Base-by-base conservation (phyloP, 768 basidiomycete species). In the Mycena galopus region DNA sequence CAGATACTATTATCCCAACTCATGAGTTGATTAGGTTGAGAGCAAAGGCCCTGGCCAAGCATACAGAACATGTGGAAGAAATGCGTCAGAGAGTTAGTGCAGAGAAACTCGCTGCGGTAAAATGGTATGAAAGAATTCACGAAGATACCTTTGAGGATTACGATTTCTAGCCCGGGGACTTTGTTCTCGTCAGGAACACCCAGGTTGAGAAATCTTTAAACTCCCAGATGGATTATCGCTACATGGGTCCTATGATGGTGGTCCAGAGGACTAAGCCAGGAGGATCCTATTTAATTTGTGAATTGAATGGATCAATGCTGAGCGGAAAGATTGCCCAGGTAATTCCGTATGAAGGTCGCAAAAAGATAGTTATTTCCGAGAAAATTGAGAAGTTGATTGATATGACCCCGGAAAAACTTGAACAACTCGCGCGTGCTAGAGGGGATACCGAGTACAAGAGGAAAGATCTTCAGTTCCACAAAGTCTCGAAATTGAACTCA, bases 181-280 rank as follows among this genome's bases (percentile, higher is more conserved):
- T 87, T 23, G 58, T 69, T 7, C 19, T 69, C 0, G 76, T 83
- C 72, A 80, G n/a, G n/a, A n/a, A n/a, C n/a, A n/a, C n/a, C n/a
- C n/a, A n/a, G n/a, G n/a, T n/a, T n/a, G n/a, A n/a, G 10, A 85
- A 87, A 64, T 71, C 80, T 0, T 69, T 82, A 1, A 77, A 78
- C 14, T 37, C 74, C 0, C 51, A 79, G 75, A 16, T 71, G 23
- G 73, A 66, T 1, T 2, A 25, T 6, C 32, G 77, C 1, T 86
- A 84, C 59, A 64, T 81, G 4, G 83, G 64, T 3, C 85, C 84
- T 0, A 75, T 81, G 27, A 73, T 81, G 5, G 79, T 85, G 4
- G 67, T 83, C 5, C 70, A 74, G 0, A 70, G 75, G 4, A 81
- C 77, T 8, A n/a, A n/a, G n/a, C 67, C n/a, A 14, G 80, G 79